phyloP scores from a whole-genome alignment of 495 filamentous ascomycete genomes.

The Aspergillus incahuasiensis region DNA sequence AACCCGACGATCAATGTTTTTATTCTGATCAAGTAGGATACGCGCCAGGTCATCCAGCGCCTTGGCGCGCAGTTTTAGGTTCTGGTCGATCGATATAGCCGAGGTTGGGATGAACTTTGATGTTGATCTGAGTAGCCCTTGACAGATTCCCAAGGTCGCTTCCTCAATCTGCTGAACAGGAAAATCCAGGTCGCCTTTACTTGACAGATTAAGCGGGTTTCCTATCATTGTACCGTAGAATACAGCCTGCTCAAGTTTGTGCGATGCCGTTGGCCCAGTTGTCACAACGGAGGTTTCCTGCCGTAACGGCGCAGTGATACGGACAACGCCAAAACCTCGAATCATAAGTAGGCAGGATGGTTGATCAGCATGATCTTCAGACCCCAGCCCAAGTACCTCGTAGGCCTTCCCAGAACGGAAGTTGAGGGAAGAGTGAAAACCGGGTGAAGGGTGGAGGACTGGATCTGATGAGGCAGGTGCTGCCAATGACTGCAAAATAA shows the following conservation, averaged over 20 bases:
- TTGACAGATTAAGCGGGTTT: conserved; percentile 76
- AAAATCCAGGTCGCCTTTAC: conserved; percentile 58
- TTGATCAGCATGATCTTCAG: conserved; percentile 36
- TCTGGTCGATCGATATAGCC: conserved; percentile 71
- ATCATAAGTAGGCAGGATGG: conserved; percentile 70
- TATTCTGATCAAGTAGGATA: conserved; percentile 55
- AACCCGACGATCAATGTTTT: conserved; percentile 53
- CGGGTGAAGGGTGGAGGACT: conserved; percentile 56
- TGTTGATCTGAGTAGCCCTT: conserved; percentile 73
- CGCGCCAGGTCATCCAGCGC: conserved; percentile 68
- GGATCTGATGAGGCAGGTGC: conserved; percentile 57
- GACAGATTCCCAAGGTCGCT: conserved; percentile 73
- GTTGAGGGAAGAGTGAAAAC: conserved; percentile 83
- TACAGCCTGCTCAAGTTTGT: conserved; percentile 89
- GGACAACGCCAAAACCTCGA: conserved; percentile 73
- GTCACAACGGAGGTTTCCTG: conserved; percentile 26
- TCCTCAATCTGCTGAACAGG: conserved; percentile 63
- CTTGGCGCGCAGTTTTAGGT: conserved; percentile 63
- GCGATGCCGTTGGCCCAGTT: conserved; percentile 57
- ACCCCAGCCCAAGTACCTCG: conserved; percentile 41
- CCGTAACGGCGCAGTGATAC: conserved; percentile 49
- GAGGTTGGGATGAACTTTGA: conserved; percentile 65
- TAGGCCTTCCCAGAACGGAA: conserved; percentile 61
- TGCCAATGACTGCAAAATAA: conserved; percentile 69
- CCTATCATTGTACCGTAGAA: conserved; percentile 78